Evolutionary conservation across 139 green algal genomes (phyloP).

Genomic region (Coccomyxa sp.): DNA sequence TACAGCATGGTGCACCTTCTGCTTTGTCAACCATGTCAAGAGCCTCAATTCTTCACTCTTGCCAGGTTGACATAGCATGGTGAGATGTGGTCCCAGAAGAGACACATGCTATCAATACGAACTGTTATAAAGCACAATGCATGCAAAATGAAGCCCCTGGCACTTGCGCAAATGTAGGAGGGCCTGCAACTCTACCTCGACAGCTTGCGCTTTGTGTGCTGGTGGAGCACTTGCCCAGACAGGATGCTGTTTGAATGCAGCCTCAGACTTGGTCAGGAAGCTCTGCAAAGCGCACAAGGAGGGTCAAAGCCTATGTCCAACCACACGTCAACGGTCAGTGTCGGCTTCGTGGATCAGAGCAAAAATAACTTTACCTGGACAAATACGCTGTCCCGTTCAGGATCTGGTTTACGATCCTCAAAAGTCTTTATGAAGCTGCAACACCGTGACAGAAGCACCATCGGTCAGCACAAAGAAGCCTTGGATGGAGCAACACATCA

Average conservation of each 20-base stretch:
- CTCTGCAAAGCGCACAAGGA: conserved; percentile 37
- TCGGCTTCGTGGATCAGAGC: not conserved
- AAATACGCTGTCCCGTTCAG: conserved; percentile 24
- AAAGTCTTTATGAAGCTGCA: conserved; percentile 46
- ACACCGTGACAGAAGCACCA: not conserved
- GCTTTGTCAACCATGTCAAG: not conserved
- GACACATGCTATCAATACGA: not conserved
- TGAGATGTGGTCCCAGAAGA: not conserved
- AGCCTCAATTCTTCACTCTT: not conserved
- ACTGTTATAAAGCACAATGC: not conserved
- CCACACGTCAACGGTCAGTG: not conserved
- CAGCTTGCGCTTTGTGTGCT: conserved; percentile 65
- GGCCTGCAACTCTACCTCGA: conserved; percentile 49
- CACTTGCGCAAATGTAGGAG: not conserved
- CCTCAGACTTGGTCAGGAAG: conserved; percentile 79
- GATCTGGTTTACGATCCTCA: conserved; percentile 28
- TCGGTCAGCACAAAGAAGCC: not conserved
- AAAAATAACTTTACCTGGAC: conserved; percentile 26
- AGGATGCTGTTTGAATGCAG: conserved; percentile 69
- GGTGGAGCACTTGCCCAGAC: conserved; percentile 64
- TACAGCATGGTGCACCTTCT: conserved; percentile 25
- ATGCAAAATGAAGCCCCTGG: not conserved
- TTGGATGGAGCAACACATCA: no score
- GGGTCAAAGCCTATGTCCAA: not conserved
- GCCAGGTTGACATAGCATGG: not conserved